Conservation (phyloP, 2,329 filamentous ascomycete genomes). For the Colletotrichum sojae region DNA sequence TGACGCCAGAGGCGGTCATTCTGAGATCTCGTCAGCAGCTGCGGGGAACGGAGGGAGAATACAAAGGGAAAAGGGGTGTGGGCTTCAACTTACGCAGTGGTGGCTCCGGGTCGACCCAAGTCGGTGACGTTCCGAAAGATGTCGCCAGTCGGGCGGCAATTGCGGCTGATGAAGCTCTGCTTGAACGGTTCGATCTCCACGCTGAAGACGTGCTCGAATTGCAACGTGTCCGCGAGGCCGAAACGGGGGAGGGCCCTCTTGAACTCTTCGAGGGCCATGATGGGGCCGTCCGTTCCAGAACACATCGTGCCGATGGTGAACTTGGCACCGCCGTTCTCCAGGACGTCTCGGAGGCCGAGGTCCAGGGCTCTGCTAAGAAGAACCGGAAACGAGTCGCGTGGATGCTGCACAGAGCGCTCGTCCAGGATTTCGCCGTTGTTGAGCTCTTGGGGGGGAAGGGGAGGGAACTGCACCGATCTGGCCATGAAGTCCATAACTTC, state of each 20-base stretch:
- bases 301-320: conserved; percentile 78
- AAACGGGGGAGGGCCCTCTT: conserved; percentile 54
- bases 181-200: conserved; percentile 76
- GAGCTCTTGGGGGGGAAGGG: not conserved
- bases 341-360: conserved; percentile 44
- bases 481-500: not conserved
- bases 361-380: conserved; percentile 28
- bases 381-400: conserved; percentile 35
- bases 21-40: conserved; percentile 51
- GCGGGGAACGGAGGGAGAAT: not conserved
- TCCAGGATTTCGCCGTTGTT: not conserved
- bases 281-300: conserved; percentile 82
- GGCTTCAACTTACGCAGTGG: conserved; percentile 59
- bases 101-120: conserved; percentile 56
- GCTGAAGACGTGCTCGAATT: conserved; percentile 70
- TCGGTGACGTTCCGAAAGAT: conserved; percentile 74
- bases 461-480: not conserved
- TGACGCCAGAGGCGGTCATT: conserved; percentile 77
- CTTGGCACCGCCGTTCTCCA: conserved; percentile 45
- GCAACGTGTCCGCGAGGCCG: conserved; percentile 53
- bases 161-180: conserved; percentile 74
- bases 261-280: conserved; percentile 75
- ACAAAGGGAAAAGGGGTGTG: conserved; percentile 4
- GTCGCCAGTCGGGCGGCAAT: conserved; percentile 62
- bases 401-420: conserved; percentile 21